Evolutionary conservation across 2,329 filamentous ascomycete species (phyloP).

Genomic region (Parasarocladium wereldwijsianum): DNA sequence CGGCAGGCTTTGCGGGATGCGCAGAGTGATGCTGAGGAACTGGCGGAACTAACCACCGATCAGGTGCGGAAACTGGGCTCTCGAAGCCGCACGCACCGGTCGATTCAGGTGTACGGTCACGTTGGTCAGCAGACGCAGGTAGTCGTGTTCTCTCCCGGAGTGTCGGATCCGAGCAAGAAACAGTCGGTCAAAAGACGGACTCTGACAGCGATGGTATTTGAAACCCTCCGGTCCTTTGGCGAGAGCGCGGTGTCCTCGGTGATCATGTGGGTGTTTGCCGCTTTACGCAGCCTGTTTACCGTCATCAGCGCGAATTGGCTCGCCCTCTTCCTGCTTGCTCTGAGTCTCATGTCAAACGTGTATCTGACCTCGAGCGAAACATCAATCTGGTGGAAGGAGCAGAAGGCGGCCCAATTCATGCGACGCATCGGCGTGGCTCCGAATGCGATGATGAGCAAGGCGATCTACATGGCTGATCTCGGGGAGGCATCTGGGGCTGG

Average conservation of each 20-base stretch:
- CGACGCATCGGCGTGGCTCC: constrained; percentile 63
- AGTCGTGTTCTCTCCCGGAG: constrained; percentile 41
- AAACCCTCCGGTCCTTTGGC: constrained; percentile 56
- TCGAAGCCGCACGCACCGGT: constrained; percentile 60
- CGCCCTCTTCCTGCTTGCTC: constrained; percentile 51
- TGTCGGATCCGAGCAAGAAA: constrained; percentile 32
- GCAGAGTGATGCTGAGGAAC: constrained; percentile 54
- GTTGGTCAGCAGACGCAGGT: constrained; percentile 55
- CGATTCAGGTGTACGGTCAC: constrained; percentile 65
- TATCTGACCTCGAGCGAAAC: constrained; percentile 61
- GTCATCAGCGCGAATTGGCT: constrained; percentile 59
- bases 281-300: constrained; percentile 49
- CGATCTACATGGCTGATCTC: constrained; percentile 71
- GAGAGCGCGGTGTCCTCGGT: constrained; percentile 63
- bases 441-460: constrained; percentile 67
- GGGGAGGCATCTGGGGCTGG: constrained; percentile 41
- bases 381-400: constrained; percentile 73
- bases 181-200: constrained; percentile 46
- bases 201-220: constrained; percentile 55
- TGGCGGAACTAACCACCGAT: constrained; percentile 62
- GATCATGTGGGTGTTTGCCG: constrained; percentile 62
- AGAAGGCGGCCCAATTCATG: constrained; percentile 72
- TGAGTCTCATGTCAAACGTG: constrained; percentile 60
- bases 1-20: constrained; percentile 64
- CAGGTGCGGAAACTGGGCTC: constrained; percentile 62